Evolutionary conservation across 352 stramenopile species (phyloP), one percentile per base, ranked within the genome.

Genomic region (Phytophthora megakarya): DNA sequence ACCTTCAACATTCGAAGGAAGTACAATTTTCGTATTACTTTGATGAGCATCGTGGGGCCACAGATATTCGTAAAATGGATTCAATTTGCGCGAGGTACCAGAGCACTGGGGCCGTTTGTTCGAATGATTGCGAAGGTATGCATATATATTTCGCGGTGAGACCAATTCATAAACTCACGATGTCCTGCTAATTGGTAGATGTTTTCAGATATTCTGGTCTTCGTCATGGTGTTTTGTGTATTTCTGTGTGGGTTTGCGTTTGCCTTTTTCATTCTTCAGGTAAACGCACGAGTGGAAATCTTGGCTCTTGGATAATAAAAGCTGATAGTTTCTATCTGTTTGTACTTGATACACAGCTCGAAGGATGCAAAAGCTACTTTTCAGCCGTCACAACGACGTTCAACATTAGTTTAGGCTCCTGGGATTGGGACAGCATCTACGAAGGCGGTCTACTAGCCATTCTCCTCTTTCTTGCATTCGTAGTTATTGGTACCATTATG

Each of bases 21-120:
- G 7, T 93, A 93, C 58, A 88, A 87, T 33, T 80, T 92, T 8
- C 85, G 81, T 16, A 90, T 79, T 30, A 92, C 82, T 16, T 52
- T 93, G 13, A 90, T 92, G 81, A 86, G 76, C 60, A 90, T 92
- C 37, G 78, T 91, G 13, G 85, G 81, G 0, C 83, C 81, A 10
- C 80, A 90, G 54, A 86, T 94, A 16, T 92, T 92, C 52, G 75
- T 94, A 37, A 85, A 85, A 9, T 94, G 85, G 81, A 89, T 94
- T 52, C 83, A 88, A 50, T 92, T 92, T 61, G 82, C 81, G 9
- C 78, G 86, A 45, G 84, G 84, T 21, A 92, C 84, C 26, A 62
- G 75, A 40, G 73, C 69, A 6, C 68, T 94, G 10, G 85, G 85
- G 0, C 85, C 83, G 5, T 94, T 94, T 63, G 85, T 92, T 47